Conservation (phyloP, 208 protist genomes). For the Trichomonas tenax region DNA sequence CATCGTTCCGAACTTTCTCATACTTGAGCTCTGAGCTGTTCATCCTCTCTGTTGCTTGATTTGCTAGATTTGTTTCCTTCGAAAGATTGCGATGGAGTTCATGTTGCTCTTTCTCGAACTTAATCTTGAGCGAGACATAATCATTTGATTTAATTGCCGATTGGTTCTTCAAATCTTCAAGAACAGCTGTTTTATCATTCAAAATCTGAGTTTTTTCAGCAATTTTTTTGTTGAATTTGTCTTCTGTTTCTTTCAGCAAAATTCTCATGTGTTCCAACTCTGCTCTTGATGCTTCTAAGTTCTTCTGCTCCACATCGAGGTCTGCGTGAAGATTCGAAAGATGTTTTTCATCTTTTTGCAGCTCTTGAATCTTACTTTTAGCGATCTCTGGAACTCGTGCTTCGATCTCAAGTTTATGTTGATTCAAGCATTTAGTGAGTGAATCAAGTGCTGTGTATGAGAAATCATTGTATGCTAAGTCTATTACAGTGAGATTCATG, state of each 20-base stretch:
- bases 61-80: background rate
- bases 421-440: background rate
- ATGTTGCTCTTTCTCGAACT: background rate
- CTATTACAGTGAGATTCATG: background rate
- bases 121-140: background rate
- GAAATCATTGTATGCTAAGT: background rate
- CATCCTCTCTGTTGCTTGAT: background rate
- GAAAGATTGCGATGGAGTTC: background rate
- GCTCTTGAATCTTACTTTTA: background rate
- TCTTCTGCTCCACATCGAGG: background rate
- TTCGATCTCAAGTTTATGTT: background rate
- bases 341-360: background rate
- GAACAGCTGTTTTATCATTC: background rate
- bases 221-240: background rate
- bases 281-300: background rate
- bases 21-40: background rate
- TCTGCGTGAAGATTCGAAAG: background rate
- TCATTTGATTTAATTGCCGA: background rate
- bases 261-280: background rate
- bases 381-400: background rate
- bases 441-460: background rate
- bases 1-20: background rate
- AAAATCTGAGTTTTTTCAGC: background rate
- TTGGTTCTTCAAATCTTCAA: background rate
- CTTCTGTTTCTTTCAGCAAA: background rate